phyloP scores from a whole-genome alignment of 352 stramenopile species.

The Phytophthora hibernalis region DNA sequence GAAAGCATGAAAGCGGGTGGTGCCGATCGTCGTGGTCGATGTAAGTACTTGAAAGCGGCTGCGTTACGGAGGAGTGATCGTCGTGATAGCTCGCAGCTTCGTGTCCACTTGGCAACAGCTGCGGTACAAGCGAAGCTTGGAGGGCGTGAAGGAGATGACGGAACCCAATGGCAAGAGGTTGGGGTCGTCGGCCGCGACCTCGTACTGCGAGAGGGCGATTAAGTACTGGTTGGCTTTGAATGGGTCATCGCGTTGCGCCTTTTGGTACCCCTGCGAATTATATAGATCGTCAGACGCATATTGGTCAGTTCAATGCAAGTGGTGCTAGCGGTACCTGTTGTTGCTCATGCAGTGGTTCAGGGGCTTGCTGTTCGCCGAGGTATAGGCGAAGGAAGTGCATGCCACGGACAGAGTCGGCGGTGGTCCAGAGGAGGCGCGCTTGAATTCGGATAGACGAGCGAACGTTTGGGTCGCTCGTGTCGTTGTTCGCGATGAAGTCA shows the following conservation, averaged over 20 bases:
- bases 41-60: too few species aligned
- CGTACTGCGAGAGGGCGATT: not conserved
- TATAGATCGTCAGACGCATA: too few species aligned
- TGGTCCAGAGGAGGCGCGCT: not conserved
- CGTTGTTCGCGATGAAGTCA: slow-evolving; percentile 2
- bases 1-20: too few species aligned
- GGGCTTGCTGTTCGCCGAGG: not conserved
- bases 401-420: not conserved
- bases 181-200: not conserved
- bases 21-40: too few species aligned
- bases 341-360: not conserved
- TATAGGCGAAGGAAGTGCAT: not conserved
- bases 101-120: not conserved
- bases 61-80: too few species aligned
- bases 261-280: not conserved
- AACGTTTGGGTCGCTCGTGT: not conserved
- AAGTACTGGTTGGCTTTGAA: not conserved
- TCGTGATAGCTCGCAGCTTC: not conserved
- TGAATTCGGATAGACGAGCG: not conserved
- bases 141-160: not conserved
- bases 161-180: not conserved
- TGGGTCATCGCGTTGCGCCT: not conserved
- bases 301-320: too few species aligned
- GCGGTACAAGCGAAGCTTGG: not conserved
- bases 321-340: not conserved